Evolutionary conservation across 139 green algal genomes (phyloP).

Genomic region (Pleodorina starrii): DNA sequence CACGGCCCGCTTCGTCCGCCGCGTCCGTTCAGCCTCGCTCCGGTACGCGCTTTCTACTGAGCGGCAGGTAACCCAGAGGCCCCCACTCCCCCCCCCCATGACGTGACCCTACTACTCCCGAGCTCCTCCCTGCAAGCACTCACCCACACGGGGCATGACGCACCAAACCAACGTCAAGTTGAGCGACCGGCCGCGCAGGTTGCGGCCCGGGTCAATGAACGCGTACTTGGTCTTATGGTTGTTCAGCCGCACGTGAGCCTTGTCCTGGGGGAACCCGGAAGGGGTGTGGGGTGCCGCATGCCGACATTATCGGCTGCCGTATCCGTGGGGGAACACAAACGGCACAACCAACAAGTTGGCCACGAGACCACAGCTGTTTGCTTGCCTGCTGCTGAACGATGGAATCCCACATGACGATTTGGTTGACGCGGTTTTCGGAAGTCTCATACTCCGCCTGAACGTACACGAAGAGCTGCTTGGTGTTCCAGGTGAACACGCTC

Average conservation of each 20-base stretch:
- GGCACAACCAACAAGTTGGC: no score
- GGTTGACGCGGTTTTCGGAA: slow-evolving; percentile 63
- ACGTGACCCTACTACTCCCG: no score
- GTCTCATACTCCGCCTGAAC: slow-evolving; percentile 68
- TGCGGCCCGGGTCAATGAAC: slow-evolving; percentile 77
- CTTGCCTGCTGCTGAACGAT: slow-evolving; percentile 74
- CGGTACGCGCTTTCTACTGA: no score
- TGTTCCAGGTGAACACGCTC: slow-evolving; percentile 90
- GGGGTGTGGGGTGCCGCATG: no score
- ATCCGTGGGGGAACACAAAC: no score
- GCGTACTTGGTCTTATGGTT: slow-evolving; percentile 77
- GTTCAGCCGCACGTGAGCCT: slow-evolving; percentile 65
- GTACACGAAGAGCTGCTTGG: slow-evolving; percentile 86
- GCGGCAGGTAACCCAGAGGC: no score
- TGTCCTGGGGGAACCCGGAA: slow-evolving; percentile 55
- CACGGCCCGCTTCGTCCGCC: no score
- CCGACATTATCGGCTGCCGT: no score
- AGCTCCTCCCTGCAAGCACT: no score
- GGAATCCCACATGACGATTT: slow-evolving; percentile 87
- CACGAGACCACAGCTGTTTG: no score
- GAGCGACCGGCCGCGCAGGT: slow-evolving; percentile 67
- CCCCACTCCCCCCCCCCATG: no score
- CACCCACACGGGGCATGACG: slow-evolving; percentile 88
- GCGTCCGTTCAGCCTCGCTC: no score
- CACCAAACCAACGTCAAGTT: slow-evolving; percentile 89